A percentile compares a stretch with the other conserved stretches of the same genome.
Conservation (phyloP, 2,329 filamentous ascomycete species). For the Trichoderma hamatum region DNA sequence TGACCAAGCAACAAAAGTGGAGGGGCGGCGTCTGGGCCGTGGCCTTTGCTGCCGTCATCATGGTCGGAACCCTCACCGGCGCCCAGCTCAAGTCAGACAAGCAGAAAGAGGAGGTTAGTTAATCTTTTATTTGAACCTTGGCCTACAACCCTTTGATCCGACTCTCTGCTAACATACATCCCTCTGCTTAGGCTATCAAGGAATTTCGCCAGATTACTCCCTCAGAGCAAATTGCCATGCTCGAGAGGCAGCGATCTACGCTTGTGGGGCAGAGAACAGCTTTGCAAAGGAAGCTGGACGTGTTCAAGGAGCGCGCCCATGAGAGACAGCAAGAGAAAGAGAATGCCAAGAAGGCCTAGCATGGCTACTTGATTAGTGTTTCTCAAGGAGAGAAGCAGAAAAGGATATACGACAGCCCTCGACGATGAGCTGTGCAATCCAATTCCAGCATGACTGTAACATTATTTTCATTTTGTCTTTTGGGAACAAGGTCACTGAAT, state of each 20-base stretch:
- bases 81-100: constrained; percentile 53
- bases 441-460: neutral
- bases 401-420: neutral
- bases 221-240: constrained; percentile 50
- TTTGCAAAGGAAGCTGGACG: constrained; percentile 48
- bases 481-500: neutral
- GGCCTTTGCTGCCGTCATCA: constrained; percentile 51
- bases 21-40: constrained; percentile 45
- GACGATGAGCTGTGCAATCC: neutral
- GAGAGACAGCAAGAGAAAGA: constrained; percentile 41
- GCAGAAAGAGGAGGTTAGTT: constrained; percentile 48
- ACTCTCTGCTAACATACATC: neutral
- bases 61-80: constrained; percentile 53
- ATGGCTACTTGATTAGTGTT: too few relatives aligned
- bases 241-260: constrained; percentile 47
- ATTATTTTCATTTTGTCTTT: neutral
- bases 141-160: neutral
- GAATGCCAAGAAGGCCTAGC: constrained; percentile 24
- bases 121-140: neutral
- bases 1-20: constrained; percentile 41
- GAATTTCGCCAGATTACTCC: constrained; percentile 45
- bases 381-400: neutral
- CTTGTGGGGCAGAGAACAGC: constrained; percentile 45
- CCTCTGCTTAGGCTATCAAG: constrained; percentile 37
- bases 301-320: constrained; percentile 45